Base-by-base conservation (phyloP, 176 grass and related monocot genomes). In the Chrysopogon serrulatus region DNA sequence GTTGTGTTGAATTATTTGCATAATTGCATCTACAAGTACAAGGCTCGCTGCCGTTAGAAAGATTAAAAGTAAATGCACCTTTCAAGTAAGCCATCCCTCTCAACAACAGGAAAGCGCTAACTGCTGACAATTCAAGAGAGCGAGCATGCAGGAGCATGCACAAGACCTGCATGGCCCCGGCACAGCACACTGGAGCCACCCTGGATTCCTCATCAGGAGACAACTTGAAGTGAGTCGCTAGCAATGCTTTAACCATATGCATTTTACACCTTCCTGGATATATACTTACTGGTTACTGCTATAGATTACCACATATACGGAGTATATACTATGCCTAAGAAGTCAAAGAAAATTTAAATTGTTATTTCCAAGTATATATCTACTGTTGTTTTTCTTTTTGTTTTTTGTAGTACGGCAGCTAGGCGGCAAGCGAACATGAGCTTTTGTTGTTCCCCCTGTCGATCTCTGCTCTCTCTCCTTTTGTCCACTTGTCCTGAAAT, bases 21-120 rank as follows among this genome's bases (percentile, higher is more conserved):
- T 65, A 60, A 47, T 37, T 32, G 42, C 68, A 15, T 60, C 48
- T 74, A 26, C 85, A 81, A 87, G 78, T 68, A 87, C 85, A 81
- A 65, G 59, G 45, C 44, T 81, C 59, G 13, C 33, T 54, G 41
- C 41, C 68, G 3, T 37, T 31, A 28, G 42, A 32, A 79, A 65
- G 69, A 53, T 73, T 26, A 74, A 57, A 73, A 17, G 40, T 80
- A 65, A 73, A 32, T 74, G 84, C 53, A 73, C 77, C 79, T 54
- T 49, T 36, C 51, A 45, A 85, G 82, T 40, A 39, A 60, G 47
- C 73, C 9, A 10, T 72, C 56, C 6, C 53, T 51, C 16, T 86
- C 75, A 27, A 28, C 63, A 47, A 62, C 51, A 79, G 31, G 21
- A 35, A 72, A 56, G 27, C 8, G 10, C 34, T n/a, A n/a, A n/a